These are phyloP conservation scores for Geranium rotundifolium DNA, from an alignment of 345 rosid genomes.

Conservation along the genomic window DNA sequence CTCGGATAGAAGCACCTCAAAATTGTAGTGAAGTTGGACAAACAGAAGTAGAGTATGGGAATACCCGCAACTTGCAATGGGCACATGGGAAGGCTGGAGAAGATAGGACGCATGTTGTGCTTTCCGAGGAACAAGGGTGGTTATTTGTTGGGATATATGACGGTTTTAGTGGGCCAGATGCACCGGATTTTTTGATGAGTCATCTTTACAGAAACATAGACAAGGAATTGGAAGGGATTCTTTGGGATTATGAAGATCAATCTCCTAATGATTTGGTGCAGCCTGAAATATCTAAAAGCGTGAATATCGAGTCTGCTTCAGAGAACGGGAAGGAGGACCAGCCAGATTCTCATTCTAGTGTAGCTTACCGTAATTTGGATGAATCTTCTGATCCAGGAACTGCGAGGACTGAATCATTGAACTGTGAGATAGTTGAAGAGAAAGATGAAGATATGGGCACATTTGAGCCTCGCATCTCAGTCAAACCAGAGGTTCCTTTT, in stretches of 20 bases:
- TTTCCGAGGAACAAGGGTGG: constrained; percentile 99
- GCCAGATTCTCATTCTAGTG: constrained; percentile 20
- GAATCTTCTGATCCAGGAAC: constrained; percentile 27
- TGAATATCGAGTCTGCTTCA: constrained; percentile 13
- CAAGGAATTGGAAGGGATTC: constrained; percentile 81
- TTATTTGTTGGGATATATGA: constrained; percentile 92
- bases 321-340: constrained; percentile 19
- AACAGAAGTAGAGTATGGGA: constrained; percentile 43
- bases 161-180: constrained; percentile 98
- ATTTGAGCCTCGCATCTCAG: constrained; percentile 14
- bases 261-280: constrained; percentile 28
- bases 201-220: constrained; percentile 78
- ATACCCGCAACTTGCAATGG: constrained; percentile 79
- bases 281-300: constrained; percentile 16
- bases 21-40: constrained; percentile 46
- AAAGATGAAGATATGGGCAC: constrained; percentile 21
- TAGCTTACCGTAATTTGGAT: constrained; percentile 18
- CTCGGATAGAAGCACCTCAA: constrained; percentile 43
- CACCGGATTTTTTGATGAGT: constrained; percentile 87
- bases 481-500: constrained; percentile 23
- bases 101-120: constrained; percentile 91
- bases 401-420: constrained; percentile 22
- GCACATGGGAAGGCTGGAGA: constrained; percentile 99
- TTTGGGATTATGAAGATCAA: constrained; percentile 74
- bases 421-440: constrained; percentile 43